Evolutionary conservation across 2,329 filamentous ascomycete genomes (phyloP).

Genomic region (Niveomyces coronatus): DNA sequence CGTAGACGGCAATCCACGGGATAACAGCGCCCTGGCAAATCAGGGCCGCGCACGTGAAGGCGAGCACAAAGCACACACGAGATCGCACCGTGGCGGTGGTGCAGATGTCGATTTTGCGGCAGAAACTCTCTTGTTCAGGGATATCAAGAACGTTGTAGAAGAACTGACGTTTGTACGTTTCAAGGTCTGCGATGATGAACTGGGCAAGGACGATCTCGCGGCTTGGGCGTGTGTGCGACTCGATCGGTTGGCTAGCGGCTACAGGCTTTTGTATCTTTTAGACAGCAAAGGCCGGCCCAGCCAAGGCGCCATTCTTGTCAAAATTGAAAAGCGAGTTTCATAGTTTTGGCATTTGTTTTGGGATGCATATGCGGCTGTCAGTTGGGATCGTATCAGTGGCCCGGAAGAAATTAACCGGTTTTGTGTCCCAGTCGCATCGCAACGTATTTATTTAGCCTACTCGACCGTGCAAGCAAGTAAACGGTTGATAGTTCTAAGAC

Average conservation of each 20-base stretch:
- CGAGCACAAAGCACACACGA: conserved; percentile 49
- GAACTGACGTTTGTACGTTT: conserved; percentile 68
- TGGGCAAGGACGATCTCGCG: conserved; percentile 66
- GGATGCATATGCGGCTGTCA: too few species aligned
- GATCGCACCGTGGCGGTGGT: conserved; percentile 46
- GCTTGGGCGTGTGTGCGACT: conserved; percentile 85
- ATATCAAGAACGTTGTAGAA: conserved; percentile 48
- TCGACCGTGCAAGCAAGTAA: too few species aligned
- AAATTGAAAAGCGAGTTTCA: conserved; percentile 50
- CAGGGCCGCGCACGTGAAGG: conserved; percentile 29
- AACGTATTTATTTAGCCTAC: too few species aligned
- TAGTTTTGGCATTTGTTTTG: background rate
- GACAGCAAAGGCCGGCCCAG: conserved; percentile 57
- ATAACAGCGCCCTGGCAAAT: conserved; percentile 26
- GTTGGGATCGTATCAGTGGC: too few species aligned
- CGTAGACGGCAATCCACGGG: conserved; percentile 50
- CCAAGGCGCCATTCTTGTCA: conserved; percentile 62
- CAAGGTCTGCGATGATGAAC: conserved; percentile 79
- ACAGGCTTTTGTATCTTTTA: conserved; percentile 66
- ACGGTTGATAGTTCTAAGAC: too few species aligned
- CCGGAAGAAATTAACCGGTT: too few species aligned
- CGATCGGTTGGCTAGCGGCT: conserved; percentile 66
- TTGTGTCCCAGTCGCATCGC: too few species aligned
- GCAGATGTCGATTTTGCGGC: conserved; percentile 52
- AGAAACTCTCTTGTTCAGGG: conserved; percentile 47